Conservation (phyloP, 768 basidiomycete species). For the Tylopilus sp. region DNA sequence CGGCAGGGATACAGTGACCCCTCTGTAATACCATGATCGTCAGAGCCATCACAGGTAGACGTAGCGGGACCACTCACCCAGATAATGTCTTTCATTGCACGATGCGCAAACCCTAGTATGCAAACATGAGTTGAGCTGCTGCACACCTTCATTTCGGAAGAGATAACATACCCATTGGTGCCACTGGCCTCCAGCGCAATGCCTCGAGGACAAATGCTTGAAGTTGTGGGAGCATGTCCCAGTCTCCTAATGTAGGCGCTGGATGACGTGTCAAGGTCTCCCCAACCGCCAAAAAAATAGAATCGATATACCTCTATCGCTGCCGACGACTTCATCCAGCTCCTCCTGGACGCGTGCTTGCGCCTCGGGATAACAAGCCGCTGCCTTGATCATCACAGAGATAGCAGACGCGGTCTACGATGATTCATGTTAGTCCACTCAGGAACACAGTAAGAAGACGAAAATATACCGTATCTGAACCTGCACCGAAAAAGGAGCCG, state of each 20-base stretch:
- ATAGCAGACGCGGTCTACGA: constrained; percentile 45
- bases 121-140: not conserved
- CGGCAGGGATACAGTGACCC: not conserved
- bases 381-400: constrained; percentile 48
- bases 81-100: not conserved
- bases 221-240: not conserved
- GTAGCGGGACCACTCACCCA: not conserved
- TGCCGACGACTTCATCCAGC: constrained; percentile 50
- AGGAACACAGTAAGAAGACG: too few relatives aligned
- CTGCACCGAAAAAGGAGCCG: constrained; percentile 58
- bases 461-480: constrained; percentile 44
- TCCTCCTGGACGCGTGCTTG: constrained; percentile 51
- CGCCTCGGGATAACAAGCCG: too few relatives aligned
- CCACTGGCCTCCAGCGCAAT: not conserved
- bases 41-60: not conserved
- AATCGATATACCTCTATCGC: constrained; percentile 19
- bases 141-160: not conserved
- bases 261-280: too few relatives aligned
- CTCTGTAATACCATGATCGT: not conserved
- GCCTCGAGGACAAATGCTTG: not conserved
- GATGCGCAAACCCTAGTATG: not conserved
- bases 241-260: not conserved
- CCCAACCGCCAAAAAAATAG: not conserved
- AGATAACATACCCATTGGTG: not conserved
- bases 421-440: not conserved